phyloP scores from a whole-genome alignment of 169 alveolate genomes.

The Theileria sp. region DNA sequence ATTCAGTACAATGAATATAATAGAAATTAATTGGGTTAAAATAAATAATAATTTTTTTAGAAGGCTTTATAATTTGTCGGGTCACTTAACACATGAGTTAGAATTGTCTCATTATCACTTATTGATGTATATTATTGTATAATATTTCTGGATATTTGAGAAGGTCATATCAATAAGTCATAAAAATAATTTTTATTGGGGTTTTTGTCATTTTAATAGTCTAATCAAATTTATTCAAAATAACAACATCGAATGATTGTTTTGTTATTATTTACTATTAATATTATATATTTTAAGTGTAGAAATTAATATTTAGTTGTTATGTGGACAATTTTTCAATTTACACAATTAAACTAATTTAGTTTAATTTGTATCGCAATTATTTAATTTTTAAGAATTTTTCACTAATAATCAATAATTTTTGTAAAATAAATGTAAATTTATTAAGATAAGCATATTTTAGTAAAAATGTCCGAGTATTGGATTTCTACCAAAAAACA shows the following conservation, averaged over 20 bases:
- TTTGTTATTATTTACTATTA: too few species aligned
- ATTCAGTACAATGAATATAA: background rate
- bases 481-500: constrained; percentile 71
- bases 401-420: background rate
- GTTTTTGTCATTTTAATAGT: too few species aligned
- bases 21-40: background rate
- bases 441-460: background rate
- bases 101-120: background rate
- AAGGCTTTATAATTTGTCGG: background rate
- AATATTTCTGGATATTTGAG: background rate
- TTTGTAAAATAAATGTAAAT: background rate
- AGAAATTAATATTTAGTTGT: background rate
- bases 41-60: background rate
- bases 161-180: too few species aligned
- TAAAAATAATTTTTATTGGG: background rate
- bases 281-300: too few species aligned
- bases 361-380: background rate
- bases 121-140: background rate
- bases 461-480: constrained; percentile 61
- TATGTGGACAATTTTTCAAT: background rate
- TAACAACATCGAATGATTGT: background rate
- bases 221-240: too few species aligned
- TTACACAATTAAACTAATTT: background rate
- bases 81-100: background rate
- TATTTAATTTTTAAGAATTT: background rate